Conservation (phyloP, 2,329 filamentous ascomycete species). For the Cordyceps pruinosa region DNA sequence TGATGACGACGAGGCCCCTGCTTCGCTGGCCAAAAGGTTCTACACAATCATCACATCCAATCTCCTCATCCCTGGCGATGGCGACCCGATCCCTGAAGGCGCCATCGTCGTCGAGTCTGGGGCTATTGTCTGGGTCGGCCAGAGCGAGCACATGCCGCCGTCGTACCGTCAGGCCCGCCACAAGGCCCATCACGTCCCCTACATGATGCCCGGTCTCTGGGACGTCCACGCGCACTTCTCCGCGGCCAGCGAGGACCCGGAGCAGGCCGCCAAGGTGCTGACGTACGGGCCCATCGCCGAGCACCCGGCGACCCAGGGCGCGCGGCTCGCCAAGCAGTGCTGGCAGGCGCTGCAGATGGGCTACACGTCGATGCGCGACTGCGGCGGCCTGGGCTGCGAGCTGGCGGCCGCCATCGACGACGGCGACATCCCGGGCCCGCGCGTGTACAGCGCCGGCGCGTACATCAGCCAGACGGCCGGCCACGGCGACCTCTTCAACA, state of each 20-base stretch:
- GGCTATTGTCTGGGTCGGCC: slow-evolving; percentile 33
- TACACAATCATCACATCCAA: slow-evolving; percentile 28
- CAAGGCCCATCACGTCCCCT: slow-evolving; percentile 27
- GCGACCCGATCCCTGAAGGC: slow-evolving; percentile 25
- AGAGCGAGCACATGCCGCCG: slow-evolving; percentile 21
- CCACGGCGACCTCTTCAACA: slow-evolving; percentile 34
- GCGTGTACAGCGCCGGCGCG: slow-evolving; percentile 40
- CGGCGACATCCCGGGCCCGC: slow-evolving; percentile 38
- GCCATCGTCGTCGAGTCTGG: slow-evolving; percentile 31
- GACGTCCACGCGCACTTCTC: slow-evolving; percentile 44
- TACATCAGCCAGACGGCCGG: slow-evolving; percentile 43
- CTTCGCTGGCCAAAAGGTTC: slow-evolving; percentile 16
- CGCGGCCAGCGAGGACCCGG: slow-evolving; percentile 23
- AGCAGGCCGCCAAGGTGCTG: slow-evolving; percentile 18
- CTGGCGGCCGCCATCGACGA: slow-evolving; percentile 35
- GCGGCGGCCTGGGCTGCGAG: slow-evolving; percentile 40
- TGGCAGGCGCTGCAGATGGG: slow-evolving; percentile 36
- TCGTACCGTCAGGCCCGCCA: slow-evolving; percentile 24
- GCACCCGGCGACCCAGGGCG: slow-evolving; percentile 27
- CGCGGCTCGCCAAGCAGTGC: slow-evolving; percentile 33
- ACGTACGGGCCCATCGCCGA: slow-evolving; percentile 20
- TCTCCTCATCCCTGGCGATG: slow-evolving; percentile 32
- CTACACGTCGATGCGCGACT: slow-evolving; percentile 44
- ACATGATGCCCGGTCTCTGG: slow-evolving; percentile 46
- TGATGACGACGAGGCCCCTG: too few species aligned